A percentile compares a stretch with the other conserved stretches of the same genome.
Evolutionary conservation across 495 filamentous ascomycete genomes (phyloP).

Genomic region (Ramalina peruviana): DNA sequence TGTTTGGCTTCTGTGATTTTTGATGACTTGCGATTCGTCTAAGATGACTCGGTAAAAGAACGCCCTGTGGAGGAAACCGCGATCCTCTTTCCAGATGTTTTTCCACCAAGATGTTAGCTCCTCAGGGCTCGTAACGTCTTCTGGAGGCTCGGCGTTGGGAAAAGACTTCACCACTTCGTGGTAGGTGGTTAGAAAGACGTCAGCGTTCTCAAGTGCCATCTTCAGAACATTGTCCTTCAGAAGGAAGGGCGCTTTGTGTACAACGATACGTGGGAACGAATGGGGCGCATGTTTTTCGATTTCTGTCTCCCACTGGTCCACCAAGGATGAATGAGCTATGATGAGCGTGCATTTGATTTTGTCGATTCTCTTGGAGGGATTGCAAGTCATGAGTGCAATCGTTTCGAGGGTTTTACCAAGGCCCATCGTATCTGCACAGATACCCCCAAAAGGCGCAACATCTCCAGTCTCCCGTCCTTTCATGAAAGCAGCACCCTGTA

Average conservation of each 20-base stretch:
- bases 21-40: constrained; percentile 51
- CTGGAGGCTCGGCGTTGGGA: constrained; percentile 24
- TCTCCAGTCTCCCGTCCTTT: constrained; percentile 5
- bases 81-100: constrained; percentile 17
- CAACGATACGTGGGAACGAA: not conserved
- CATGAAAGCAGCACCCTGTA: constrained; percentile 7
- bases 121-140: constrained; percentile 12
- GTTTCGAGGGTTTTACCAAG: constrained; percentile 45
- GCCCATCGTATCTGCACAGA: constrained; percentile 42
- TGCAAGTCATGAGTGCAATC: constrained; percentile 36
- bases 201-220: constrained; percentile 8
- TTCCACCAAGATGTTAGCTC: constrained; percentile 25
- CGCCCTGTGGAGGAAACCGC: constrained; percentile 32
- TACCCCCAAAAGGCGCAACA: constrained; percentile 1
- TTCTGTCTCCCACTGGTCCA: constrained; percentile 31
- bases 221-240: too few relatives aligned
- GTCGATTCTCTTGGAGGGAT: constrained; percentile 17
- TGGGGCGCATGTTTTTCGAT: constrained; percentile 23
- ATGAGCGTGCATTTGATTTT: constrained; percentile 34
- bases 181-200: constrained; percentile 36
- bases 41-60: constrained; percentile 41
- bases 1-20: constrained; percentile 35
- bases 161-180: constrained; percentile 36
- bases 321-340: constrained; percentile 28
- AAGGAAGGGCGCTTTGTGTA: too few relatives aligned